These are phyloP conservation scores for Verticillium albo-atrum DNA, from an alignment of 2,329 filamentous ascomycete genomes.

Conservation along the genomic window DNA sequence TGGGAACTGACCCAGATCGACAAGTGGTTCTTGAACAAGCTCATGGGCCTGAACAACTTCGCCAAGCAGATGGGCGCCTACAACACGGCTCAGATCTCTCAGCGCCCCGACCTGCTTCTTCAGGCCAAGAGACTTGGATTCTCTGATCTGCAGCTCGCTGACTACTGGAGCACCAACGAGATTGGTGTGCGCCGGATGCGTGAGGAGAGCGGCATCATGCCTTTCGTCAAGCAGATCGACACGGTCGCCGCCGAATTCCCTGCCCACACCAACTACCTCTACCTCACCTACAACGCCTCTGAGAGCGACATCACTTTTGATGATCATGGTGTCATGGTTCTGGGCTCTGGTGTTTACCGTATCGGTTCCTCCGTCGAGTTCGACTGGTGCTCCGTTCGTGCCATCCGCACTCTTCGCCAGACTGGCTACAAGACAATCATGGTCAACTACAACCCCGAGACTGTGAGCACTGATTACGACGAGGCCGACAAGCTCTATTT, in stretches of 20 bases:
- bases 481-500: slow-evolving; percentile 95
- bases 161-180: slow-evolving; percentile 93
- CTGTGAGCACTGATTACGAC: slow-evolving; percentile 85
- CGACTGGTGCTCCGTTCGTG: slow-evolving; percentile 96
- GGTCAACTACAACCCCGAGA: slow-evolving; percentile 93
- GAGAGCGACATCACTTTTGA: slow-evolving; percentile 81
- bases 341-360: slow-evolving; percentile 92
- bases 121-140: slow-evolving; percentile 93
- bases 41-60: slow-evolving; percentile 89
- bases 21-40: slow-evolving; percentile 93
- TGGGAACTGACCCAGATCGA: slow-evolving; percentile 98
- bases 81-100: slow-evolving; percentile 58
- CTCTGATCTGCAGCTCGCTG: slow-evolving; percentile 87
- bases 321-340: slow-evolving; percentile 91
- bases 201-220: slow-evolving; percentile 80
- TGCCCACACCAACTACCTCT: slow-evolving; percentile 90
- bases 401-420: slow-evolving; percentile 83
- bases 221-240: slow-evolving; percentile 96
- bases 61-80: slow-evolving; percentile 71
- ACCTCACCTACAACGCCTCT: slow-evolving; percentile 89
- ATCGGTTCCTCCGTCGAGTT: slow-evolving; percentile 98
- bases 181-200: slow-evolving; percentile 79
- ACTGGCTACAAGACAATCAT: slow-evolving; percentile 91
- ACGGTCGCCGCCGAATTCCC: slow-evolving; percentile 97
- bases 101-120: slow-evolving; percentile 62